Base-by-base conservation (phyloP, 1,284 basidiomycete species). In the Rhodofomes roseus region DNA sequence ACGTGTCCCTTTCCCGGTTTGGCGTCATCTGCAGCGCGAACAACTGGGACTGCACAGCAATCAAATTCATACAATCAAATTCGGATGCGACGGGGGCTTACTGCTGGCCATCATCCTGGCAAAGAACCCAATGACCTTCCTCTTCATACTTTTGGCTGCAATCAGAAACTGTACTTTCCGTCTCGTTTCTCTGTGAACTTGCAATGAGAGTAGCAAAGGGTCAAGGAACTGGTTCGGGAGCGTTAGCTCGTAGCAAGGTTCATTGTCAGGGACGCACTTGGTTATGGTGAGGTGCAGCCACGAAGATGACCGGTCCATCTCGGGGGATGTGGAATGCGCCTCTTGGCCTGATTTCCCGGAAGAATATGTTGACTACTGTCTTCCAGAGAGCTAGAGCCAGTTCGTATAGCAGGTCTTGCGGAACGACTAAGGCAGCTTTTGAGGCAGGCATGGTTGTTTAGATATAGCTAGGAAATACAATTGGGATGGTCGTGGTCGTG, bases 211-310 rank as follows among this genome's bases (percentile, higher is more conserved):
- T 48, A 99, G 81, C 51, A 99, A 77, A 8, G 97, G 96, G 71
- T 99, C 97, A 57, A 99, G 84, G 75, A 99, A 99, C 92, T 99
- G 56, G 64, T 20, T 58, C 11, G 16, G 25, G 18, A 8, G 46
- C 16, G 46, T 48, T 29, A 29, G n/a, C 25, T 66, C 37, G 63
- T 58, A 52, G 56, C 44, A n/a, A 39, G 29, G 50, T 2, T 25
- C 20, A 43, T 16, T 14, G 36, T 5, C 16, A 11, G 52, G 51
- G 46, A 73, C 79, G 59, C 69, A 89, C 93, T 78, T 96, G 95
- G 74, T 99, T 99, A 71, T 93, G 90, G 76, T 99, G 97, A 20
- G 97, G 97, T 14, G 95, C 97, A 53, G 85, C 95, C 55, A 97
- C 96, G 76, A 99, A 98, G 70, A 99, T 95, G 65, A 98, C 86